Percentiles rank a stretch among this genome's conserved stretches.
Evolutionary conservation across 2,329 filamentous ascomycete species (phyloP).

Genomic region (Tolypocladium inflatum): DNA sequence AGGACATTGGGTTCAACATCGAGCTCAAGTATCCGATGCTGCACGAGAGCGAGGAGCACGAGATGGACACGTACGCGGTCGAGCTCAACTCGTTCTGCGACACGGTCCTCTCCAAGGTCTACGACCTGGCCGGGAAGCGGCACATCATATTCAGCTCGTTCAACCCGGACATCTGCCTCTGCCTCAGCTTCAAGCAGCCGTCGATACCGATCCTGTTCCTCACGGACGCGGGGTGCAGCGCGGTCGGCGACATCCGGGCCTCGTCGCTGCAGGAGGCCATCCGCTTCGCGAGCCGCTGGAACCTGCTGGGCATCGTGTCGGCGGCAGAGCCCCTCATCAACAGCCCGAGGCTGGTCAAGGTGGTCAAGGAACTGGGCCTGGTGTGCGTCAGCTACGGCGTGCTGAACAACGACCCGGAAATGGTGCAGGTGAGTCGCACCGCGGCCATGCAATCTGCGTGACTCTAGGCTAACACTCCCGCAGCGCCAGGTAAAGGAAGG

Average conservation of each 20-base stretch:
- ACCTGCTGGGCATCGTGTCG: slow-evolving; percentile 81
- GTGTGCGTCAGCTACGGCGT: slow-evolving; percentile 94
- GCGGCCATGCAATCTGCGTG: not conserved
- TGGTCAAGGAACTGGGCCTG: slow-evolving; percentile 88
- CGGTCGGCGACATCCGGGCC: slow-evolving; percentile 81
- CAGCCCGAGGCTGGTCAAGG: slow-evolving; percentile 78
- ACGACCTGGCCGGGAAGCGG: slow-evolving; percentile 71
- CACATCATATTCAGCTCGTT: slow-evolving; percentile 97
- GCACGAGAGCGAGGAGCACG: slow-evolving; percentile 85
- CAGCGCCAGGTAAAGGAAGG: slow-evolving; percentile 87
- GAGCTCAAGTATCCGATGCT: slow-evolving; percentile 99
- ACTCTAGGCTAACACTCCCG: slow-evolving; percentile 8
- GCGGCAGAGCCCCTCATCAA: slow-evolving; percentile 83
- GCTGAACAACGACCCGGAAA: slow-evolving; percentile 76
- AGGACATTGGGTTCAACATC: slow-evolving; percentile 89
- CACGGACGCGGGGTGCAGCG: slow-evolving; percentile 73
- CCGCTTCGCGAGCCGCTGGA: slow-evolving; percentile 90
- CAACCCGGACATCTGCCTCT: slow-evolving; percentile 91
- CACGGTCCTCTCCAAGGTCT: slow-evolving; percentile 82
- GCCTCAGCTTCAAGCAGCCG: slow-evolving; percentile 93
- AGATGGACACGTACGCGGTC: slow-evolving; percentile 93
- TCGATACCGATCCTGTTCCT: slow-evolving; percentile 94
- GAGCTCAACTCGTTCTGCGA: slow-evolving; percentile 97
- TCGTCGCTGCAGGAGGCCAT: slow-evolving; percentile 92
- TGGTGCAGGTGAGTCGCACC: slow-evolving; percentile 63